phyloP scores from a whole-genome alignment of 2,329 filamentous ascomycete species.

The Aureobasidium sp. region DNA sequence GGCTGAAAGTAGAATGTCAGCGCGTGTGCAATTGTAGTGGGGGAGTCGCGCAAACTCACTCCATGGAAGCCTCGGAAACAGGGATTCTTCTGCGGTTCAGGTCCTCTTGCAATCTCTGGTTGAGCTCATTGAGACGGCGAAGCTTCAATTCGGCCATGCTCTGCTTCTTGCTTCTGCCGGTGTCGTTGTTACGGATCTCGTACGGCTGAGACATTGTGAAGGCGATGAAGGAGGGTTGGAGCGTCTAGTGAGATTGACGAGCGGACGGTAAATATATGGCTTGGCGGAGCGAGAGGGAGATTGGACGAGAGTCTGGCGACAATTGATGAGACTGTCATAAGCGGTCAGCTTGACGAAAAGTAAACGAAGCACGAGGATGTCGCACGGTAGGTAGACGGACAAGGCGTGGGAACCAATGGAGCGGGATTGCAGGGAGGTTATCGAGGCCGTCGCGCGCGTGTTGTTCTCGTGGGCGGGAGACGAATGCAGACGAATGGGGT shows the following conservation, averaged over 20 bases:
- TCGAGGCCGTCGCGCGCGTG: slow-evolving; percentile 8
- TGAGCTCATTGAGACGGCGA: slow-evolving; percentile 90
- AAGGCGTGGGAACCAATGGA: slow-evolving; percentile 14
- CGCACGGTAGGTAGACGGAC: not conserved
- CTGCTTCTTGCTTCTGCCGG: slow-evolving; percentile 87
- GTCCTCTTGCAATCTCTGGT: slow-evolving; percentile 91
- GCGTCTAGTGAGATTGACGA: not conserved
- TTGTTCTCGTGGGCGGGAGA: slow-evolving; percentile 11
- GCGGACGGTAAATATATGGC: not conserved
- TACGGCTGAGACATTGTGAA: slow-evolving; percentile 53
- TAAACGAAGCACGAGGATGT: not conserved
- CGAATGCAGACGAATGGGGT: slow-evolving; percentile 10
- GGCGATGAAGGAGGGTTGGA: slow-evolving; percentile 1
- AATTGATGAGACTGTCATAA: slow-evolving; percentile 10
- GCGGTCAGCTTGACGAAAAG: slow-evolving; percentile 15
- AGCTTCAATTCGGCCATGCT: slow-evolving; percentile 99
- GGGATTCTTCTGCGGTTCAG: slow-evolving; percentile 92
- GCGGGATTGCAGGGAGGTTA: slow-evolving; percentile 10
- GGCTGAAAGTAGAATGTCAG: slow-evolving; percentile 46
- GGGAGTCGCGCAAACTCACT: slow-evolving; percentile 32
- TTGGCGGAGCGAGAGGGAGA: not conserved
- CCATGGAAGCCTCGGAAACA: slow-evolving; percentile 76
- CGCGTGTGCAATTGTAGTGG: too few relatives aligned
- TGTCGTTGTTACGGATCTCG: slow-evolving; percentile 58
- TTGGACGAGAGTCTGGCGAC: not conserved